A percentile compares a stretch with the other conserved stretches of the same genome.
Evolutionary conservation across 345 rosid species (phyloP).

Genomic region (Kernera saxatilis): DNA sequence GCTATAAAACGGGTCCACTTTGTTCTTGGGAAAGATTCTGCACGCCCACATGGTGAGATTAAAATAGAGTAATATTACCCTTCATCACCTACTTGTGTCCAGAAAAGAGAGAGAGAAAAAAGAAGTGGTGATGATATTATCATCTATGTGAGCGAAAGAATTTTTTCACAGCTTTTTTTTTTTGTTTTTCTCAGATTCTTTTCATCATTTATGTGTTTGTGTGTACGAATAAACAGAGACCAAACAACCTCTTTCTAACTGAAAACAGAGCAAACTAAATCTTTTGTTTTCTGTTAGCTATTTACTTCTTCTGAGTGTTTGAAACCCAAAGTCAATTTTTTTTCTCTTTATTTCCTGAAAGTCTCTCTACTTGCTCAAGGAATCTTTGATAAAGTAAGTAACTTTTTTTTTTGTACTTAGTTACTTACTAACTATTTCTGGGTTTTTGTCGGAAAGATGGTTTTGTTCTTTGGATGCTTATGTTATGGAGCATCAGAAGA

Average conservation of each 20-base stretch:
- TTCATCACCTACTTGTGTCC: constrained; percentile 33
- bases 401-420: not conserved
- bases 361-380: constrained; percentile 23
- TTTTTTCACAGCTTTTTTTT: constrained; percentile 14
- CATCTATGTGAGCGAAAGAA: not conserved
- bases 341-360: not conserved
- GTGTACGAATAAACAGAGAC: constrained; percentile 17
- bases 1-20: constrained; percentile 31
- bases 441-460: constrained; percentile 3
- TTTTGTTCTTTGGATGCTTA: constrained; percentile 19
- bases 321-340: constrained; percentile 22
- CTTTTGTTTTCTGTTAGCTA: constrained; percentile 17
- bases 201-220: constrained; percentile 15
- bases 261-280: constrained; percentile 7
- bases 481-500: constrained; percentile 22
- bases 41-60: constrained; percentile 36
- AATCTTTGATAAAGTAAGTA: constrained; percentile 41
- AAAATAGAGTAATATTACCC: constrained; percentile 23
- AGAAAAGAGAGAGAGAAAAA: constrained; percentile 1
- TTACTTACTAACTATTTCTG: constrained; percentile 27
- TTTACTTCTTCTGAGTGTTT: constrained; percentile 19
- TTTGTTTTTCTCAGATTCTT: not conserved
- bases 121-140: constrained; percentile 25
- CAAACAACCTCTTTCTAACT: constrained; percentile 21
- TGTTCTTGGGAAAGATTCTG: constrained; percentile 39